phyloP scores from a whole-genome alignment of 2,329 filamentous ascomycete genomes.

The Scedosporium apiospermum region DNA sequence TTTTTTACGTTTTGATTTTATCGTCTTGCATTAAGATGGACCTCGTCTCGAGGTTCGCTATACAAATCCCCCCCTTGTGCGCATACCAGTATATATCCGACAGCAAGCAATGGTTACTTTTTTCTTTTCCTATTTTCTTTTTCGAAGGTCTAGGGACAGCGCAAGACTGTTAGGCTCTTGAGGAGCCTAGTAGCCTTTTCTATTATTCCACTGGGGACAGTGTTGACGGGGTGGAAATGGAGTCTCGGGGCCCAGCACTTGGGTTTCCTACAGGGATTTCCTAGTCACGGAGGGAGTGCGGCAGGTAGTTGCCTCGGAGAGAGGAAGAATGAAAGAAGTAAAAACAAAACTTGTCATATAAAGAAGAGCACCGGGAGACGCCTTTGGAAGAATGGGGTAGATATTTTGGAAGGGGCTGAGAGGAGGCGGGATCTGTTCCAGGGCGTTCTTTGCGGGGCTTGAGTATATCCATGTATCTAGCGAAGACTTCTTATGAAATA shows the following conservation, averaged over 20 bases:
- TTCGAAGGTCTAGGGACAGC: background rate
- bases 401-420: background rate
- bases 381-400: background rate
- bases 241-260: background rate
- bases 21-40: background rate
- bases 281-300: background rate
- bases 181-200: background rate
- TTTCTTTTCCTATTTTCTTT: background rate
- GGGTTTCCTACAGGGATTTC: background rate
- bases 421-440: background rate
- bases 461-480: slow-evolving; percentile 1
- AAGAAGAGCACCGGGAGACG: background rate
- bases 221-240: background rate
- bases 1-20: background rate
- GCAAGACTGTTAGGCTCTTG: background rate
- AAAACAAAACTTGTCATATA: background rate
- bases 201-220: background rate
- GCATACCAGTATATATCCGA: background rate
- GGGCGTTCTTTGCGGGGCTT: background rate
- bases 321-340: background rate
- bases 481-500: background rate
- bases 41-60: background rate
- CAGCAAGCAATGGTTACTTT: background rate
- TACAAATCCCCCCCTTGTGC: background rate
- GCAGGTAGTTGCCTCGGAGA: background rate